Conservation (phyloP, 2,329 filamentous ascomycete genomes). For the Chaetomiaceae sp. region DNA sequence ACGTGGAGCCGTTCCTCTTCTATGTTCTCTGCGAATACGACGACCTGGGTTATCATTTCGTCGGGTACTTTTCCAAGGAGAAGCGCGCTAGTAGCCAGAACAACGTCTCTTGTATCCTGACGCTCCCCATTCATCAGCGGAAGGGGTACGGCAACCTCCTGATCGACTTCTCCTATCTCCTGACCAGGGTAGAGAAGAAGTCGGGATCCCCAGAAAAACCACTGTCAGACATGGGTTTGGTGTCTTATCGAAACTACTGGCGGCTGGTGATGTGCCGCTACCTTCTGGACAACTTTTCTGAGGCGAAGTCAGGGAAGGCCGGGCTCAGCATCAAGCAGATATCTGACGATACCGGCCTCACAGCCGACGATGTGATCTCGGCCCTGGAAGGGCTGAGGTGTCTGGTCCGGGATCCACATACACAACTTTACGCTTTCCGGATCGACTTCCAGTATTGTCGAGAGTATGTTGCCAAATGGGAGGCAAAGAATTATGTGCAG, state of each 20-base stretch:
- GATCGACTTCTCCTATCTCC: constrained; percentile 96
- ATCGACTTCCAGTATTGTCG: constrained; percentile 81
- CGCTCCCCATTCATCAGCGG: constrained; percentile 91
- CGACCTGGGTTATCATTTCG: constrained; percentile 87
- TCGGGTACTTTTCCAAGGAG: constrained; percentile 99
- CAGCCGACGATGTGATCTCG: constrained; percentile 91
- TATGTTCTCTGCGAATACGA: constrained; percentile 96
- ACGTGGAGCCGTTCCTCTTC: constrained; percentile 94
- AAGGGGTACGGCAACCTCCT: constrained; percentile 95
- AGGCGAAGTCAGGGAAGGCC: constrained; percentile 37
- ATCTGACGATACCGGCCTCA: constrained; percentile 90
- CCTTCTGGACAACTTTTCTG: constrained; percentile 55
- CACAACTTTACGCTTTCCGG: constrained; percentile 82
- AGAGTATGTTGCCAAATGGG: constrained; percentile 84
- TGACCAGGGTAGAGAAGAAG: constrained; percentile 88
- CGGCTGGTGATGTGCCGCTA: constrained; percentile 82
- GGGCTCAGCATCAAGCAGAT: constrained; percentile 62
- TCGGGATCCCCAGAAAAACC: constrained; percentile 96
- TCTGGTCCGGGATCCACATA: constrained; percentile 82
- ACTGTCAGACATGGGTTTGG: constrained; percentile 93
- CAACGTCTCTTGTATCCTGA: constrained; percentile 96
- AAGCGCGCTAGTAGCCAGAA: constrained; percentile 92
- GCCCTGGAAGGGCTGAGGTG: constrained; percentile 86
- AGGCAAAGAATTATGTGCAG: constrained; percentile 80
- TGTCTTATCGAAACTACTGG: constrained; percentile 98